These are phyloP conservation scores for Rhodotorula sp. DNA, from an alignment of 1,284 basidiomycete genomes.

Conservation along the genomic window DNA sequence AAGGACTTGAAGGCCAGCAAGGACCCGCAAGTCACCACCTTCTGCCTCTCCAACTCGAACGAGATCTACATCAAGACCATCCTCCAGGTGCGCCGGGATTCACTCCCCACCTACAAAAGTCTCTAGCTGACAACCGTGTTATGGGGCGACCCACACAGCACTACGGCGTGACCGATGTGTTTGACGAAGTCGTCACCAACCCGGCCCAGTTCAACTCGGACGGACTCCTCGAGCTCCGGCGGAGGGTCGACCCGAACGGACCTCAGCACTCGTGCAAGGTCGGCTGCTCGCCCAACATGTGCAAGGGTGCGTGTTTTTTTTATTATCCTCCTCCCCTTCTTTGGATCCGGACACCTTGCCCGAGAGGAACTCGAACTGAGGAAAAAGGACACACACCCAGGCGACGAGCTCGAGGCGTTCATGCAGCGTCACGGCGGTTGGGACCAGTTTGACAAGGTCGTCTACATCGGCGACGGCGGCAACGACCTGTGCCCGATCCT, in stretches of 20 bases:
- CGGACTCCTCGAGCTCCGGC: conserved; percentile 72
- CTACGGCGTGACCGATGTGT: conserved; percentile 69
- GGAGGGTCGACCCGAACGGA: conserved; percentile 62
- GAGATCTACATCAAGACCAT: conserved; percentile 87
- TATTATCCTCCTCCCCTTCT: not conserved
- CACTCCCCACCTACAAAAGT: not conserved
- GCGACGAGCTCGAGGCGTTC: conserved; percentile 83
- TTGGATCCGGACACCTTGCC: not conserved
- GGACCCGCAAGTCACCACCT: conserved; percentile 61
- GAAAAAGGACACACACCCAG: conserved; percentile 51
- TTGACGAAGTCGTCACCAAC: conserved; percentile 88
- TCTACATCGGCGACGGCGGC: conserved; percentile 90
- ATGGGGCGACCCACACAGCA: not conserved
- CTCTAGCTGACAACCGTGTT: no score
- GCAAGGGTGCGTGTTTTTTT: conserved; percentile 69
- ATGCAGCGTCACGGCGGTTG: conserved; percentile 64
- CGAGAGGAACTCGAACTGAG: not conserved
- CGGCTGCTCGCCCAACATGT: conserved; percentile 96
- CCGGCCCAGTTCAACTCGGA: conserved; percentile 76
- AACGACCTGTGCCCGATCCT: conserved; percentile 96
- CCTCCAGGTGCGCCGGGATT: conserved; percentile 59
- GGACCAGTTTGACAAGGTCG: conserved; percentile 67
- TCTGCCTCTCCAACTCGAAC: conserved; percentile 92
- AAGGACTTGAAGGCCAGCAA: conserved; percentile 63
- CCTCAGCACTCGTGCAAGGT: conserved; percentile 81